Evolutionary conservation across 148 eudicot species (phyloP).

Genomic region (Pouteria glomerata): DNA sequence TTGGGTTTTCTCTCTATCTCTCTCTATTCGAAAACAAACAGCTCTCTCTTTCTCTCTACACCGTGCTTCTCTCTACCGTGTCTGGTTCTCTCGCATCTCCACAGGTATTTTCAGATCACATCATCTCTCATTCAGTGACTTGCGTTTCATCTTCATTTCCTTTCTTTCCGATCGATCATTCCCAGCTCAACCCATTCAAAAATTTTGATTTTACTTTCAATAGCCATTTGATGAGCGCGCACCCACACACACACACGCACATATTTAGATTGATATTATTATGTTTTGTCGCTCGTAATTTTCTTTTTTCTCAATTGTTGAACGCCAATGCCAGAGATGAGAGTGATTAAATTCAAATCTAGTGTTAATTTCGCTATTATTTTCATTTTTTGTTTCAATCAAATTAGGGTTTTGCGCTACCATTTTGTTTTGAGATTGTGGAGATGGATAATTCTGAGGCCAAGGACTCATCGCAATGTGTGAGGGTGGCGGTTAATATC

Average conservation of each 20-base stretch:
- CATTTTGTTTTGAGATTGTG: not conserved
- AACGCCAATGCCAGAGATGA: not conserved
- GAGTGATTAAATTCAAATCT: not conserved
- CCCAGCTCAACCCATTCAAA: not conserved
- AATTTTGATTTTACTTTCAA: not conserved
- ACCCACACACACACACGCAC: not conserved
- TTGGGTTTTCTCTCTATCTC: not conserved
- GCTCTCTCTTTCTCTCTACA: not conserved
- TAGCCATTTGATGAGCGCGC: not conserved
- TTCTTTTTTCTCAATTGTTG: not conserved
- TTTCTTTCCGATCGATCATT: not conserved
- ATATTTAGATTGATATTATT: not conserved
- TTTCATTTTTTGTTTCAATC: not conserved
- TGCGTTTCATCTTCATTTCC: not conserved
- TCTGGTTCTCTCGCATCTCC: not conserved
- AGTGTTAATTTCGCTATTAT: not conserved
- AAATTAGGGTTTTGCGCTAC: constrained; percentile 5
- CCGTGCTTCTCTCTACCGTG: not conserved
- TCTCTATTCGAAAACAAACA: constrained; percentile 4
- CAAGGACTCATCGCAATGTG: constrained; percentile 42
- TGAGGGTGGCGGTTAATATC: constrained; percentile 72
- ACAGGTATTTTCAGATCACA: not conserved
- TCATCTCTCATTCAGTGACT: not conserved
- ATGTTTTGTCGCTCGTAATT: not conserved
- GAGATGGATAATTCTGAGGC: constrained; percentile 39